These are phyloP conservation scores for Trichosanthes cucumerina DNA, from an alignment of 306 rosid species.

Conservation along the genomic window DNA sequence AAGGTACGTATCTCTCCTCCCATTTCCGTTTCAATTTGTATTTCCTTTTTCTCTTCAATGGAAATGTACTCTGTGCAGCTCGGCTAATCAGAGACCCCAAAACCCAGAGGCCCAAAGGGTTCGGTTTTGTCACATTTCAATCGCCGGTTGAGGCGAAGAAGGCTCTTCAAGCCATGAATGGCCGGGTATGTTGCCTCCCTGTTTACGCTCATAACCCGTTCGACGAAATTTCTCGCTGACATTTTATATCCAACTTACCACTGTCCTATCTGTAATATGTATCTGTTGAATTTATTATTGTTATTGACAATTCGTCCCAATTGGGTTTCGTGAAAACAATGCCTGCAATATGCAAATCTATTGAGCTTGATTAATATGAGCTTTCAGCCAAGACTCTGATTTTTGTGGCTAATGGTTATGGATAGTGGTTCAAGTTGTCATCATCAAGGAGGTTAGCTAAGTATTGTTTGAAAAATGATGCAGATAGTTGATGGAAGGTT, in stretches of 20 bases:
- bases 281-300: neutral
- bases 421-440: neutral
- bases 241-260: neutral
- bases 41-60: neutral
- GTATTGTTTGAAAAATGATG: neutral
- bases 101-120: constrained; percentile 76
- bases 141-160: constrained; percentile 49
- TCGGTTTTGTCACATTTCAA: constrained; percentile 59
- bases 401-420: neutral
- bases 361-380: neutral
- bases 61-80: constrained; percentile 19
- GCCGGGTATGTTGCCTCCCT: constrained; percentile 43
- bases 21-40: neutral
- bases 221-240: neutral
- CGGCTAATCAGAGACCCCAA: constrained; percentile 30
- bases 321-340: neutral
- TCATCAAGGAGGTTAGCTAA: neutral
- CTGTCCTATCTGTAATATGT: neutral
- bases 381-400: neutral
- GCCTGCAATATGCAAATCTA: neutral
- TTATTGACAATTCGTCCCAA: neutral
- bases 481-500: constrained; percentile 67
- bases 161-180: constrained; percentile 65
- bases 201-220: neutral
- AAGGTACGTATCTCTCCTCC: constrained; percentile 28